A percentile compares a stretch with the other conserved stretches of the same genome.
These are phyloP conservation scores for Sporobolomyces phaffii DNA, from an alignment of 768 basidiomycete species.

Conservation along the genomic window DNA sequence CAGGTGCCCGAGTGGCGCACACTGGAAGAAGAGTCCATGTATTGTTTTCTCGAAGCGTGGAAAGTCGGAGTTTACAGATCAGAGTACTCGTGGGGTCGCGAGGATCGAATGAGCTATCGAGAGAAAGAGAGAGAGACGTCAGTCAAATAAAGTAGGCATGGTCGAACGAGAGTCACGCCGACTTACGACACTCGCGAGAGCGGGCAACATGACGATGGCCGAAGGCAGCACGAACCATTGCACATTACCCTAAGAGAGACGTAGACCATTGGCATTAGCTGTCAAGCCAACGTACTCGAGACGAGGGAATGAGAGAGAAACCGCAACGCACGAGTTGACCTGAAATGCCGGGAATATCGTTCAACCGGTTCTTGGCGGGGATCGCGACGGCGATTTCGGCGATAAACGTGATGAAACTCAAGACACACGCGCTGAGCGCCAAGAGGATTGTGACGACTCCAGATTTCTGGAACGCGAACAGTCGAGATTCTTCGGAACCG, in stretches of 20 bases:
- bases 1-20: not conserved
- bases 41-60: not conserved
- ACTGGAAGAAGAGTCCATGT: not conserved
- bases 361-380: slow-evolving; percentile 22
- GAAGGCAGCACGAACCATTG: slow-evolving; percentile 36
- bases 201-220: slow-evolving; percentile 25
- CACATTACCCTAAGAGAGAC: slow-evolving; percentile 25
- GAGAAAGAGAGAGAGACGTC: not conserved
- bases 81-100: slow-evolving; percentile 15
- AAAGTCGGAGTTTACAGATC: slow-evolving; percentile 16
- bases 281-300: not conserved
- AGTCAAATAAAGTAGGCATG: not conserved
- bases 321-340: slow-evolving; percentile 11
- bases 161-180: no score
- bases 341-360: slow-evolving; percentile 8
- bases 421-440: slow-evolving; percentile 4
- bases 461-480: slow-evolving; percentile 35
- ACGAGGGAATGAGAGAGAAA: no score
- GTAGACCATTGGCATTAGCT: not conserved
- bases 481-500: slow-evolving; percentile 17
- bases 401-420: slow-evolving; percentile 27
- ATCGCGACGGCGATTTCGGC: slow-evolving; percentile 28
- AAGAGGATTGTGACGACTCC: slow-evolving; percentile 35
- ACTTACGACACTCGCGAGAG: slow-evolving; percentile 24
- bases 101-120: slow-evolving; percentile 19